Percentiles rank a stretch among this genome's conserved stretches.
phyloP scores from a whole-genome alignment of 163 green algal species.

The Trebouxiophyceae sp. region DNA sequence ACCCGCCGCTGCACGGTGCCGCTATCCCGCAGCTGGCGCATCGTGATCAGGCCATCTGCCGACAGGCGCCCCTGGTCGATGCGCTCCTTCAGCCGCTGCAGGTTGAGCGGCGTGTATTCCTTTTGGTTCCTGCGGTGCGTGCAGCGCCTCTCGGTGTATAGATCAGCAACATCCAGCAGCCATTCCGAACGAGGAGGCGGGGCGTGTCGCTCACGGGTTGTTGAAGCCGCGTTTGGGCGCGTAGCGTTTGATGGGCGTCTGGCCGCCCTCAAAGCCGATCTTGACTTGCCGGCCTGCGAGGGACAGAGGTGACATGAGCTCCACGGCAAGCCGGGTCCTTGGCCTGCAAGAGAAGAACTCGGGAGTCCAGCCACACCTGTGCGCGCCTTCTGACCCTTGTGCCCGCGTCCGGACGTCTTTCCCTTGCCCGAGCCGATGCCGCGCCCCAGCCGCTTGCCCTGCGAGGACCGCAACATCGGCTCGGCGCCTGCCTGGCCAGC shows the following conservation, averaged over 20 bases:
- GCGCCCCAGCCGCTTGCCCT: slow-evolving; percentile 53
- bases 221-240: slow-evolving; percentile 64
- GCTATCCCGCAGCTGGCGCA: slow-evolving; percentile 59
- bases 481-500: too few species aligned
- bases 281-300: slow-evolving; percentile 29
- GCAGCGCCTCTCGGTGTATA: too few species aligned
- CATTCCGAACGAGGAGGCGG: too few species aligned
- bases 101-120: slow-evolving; percentile 6
- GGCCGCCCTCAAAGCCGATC: slow-evolving; percentile 72
- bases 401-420: slow-evolving; percentile 74
- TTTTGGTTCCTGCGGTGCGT: slow-evolving; percentile 3
- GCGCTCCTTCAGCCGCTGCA: slow-evolving; percentile 13
- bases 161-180: neutral
- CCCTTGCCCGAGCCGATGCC: slow-evolving; percentile 70
- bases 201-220: slow-evolving; percentile 36
- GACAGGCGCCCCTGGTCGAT: slow-evolving; percentile 50
- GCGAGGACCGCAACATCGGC: too few species aligned
- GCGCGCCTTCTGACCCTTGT: slow-evolving; percentile 80
- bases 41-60: slow-evolving; percentile 54
- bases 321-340: too few species aligned
- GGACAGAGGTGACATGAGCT: too few species aligned
- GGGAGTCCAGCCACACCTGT: slow-evolving; percentile 20
- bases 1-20: slow-evolving; percentile 43
- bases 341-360: too few species aligned
- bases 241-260: slow-evolving; percentile 60